These are phyloP conservation scores for Brettanomyces naardenensis DNA, from an alignment of 805 yeast species.

Conservation along the genomic window DNA sequence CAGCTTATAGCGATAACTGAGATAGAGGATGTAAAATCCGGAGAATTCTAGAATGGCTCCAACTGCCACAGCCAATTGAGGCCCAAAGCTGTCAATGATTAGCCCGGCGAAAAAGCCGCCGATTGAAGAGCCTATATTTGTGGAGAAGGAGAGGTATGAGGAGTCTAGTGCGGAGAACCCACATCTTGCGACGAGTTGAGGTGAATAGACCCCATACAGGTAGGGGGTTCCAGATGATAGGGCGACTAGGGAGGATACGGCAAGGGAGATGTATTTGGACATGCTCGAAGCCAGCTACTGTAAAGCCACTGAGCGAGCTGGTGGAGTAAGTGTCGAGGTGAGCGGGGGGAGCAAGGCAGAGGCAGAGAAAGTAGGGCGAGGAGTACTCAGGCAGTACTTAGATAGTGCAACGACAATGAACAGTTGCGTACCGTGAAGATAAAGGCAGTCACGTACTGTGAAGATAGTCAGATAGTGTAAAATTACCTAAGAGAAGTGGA, in stretches of 20 bases:
- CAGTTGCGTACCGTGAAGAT: no score
- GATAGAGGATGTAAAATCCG: conserved; percentile 46
- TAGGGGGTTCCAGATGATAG: conserved; percentile 73
- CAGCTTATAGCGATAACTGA: conserved; percentile 34
- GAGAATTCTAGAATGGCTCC: conserved; percentile 48
- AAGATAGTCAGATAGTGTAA: no score
- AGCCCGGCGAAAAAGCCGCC: conserved; percentile 71
- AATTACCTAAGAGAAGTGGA: no score
- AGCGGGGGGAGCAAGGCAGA: no score
- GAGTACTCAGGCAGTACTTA: no score
- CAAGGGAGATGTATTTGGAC: conserved; percentile 12
- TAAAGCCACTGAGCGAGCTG: not conserved
- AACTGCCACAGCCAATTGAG: conserved; percentile 40
- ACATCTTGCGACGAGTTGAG: conserved; percentile 53
- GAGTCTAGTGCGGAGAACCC: conserved; percentile 53
- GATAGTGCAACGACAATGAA: no score
- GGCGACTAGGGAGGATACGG: conserved; percentile 35
- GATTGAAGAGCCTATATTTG: conserved; percentile 56
- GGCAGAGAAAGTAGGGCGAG: no score
- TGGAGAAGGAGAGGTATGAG: conserved; percentile 54
- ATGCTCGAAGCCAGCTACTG: no score
- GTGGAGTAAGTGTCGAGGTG: no score
- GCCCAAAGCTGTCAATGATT: conserved; percentile 54
- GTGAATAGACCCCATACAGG: conserved; percentile 67
- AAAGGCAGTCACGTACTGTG: no score